A percentile compares a stretch with the other conserved stretches of the same genome.
Evolutionary conservation across 2,329 filamentous ascomycete species (phyloP).

Genomic region (Mycocentrospora acerina): DNA sequence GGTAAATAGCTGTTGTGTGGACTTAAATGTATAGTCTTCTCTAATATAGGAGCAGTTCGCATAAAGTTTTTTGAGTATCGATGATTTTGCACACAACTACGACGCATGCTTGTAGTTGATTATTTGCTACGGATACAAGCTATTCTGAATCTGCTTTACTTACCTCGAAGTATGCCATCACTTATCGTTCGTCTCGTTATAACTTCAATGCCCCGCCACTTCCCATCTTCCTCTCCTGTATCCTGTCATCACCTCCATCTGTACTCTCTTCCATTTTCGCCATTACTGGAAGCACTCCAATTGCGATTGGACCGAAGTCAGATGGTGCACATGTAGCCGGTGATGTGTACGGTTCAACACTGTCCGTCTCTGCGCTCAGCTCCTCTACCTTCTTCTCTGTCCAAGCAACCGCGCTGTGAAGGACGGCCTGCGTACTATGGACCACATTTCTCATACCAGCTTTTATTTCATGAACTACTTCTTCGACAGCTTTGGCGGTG

Average conservation of each 20-base stretch:
- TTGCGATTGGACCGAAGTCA: constrained; percentile 37
- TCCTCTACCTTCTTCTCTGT: constrained; percentile 28
- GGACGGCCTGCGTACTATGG: constrained; percentile 18
- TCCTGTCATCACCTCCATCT: constrained; percentile 9
- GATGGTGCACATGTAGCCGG: constrained; percentile 34
- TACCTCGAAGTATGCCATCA: no score
- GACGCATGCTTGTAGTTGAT: no score
- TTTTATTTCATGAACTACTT: constrained; percentile 12
- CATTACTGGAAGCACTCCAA: constrained; percentile 28
- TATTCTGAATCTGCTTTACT: no score
- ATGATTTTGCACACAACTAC: no score
- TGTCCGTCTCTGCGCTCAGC: constrained; percentile 21
- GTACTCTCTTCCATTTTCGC: constrained; percentile 9
- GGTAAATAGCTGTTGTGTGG: no score
- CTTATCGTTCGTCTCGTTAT: neutral
- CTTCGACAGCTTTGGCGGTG: constrained; percentile 17
- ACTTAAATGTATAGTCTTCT: no score
- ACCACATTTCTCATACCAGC: constrained; percentile 14
- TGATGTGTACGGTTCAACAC: constrained; percentile 34
- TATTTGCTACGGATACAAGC: no score
- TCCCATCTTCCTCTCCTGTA: neutral
- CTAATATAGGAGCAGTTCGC: no score
- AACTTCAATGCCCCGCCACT: neutral
- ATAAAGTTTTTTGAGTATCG: no score
- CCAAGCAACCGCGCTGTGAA: constrained; percentile 27